Conservation (phyloP, 1,284 basidiomycete species). For the Chalciporus sp. region DNA sequence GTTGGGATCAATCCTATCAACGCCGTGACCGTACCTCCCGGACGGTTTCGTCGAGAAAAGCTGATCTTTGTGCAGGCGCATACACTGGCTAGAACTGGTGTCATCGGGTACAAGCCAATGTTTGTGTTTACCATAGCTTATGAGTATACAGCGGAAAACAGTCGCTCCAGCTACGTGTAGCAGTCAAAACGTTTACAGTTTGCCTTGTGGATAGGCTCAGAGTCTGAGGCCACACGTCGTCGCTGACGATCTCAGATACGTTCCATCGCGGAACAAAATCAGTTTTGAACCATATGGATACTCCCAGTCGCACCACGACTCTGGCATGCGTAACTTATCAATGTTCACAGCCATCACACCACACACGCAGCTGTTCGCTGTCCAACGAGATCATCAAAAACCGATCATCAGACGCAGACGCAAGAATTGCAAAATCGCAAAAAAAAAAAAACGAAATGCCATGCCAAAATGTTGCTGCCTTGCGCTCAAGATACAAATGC, state of each 20-base stretch:
- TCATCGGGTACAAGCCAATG: no score
- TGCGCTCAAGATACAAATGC: conserved; percentile 12
- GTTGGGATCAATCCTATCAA: background rate
- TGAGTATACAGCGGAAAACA: no score
- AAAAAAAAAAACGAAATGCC: background rate
- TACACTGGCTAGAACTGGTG: no score
- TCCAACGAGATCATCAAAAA: background rate
- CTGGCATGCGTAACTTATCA: background rate
- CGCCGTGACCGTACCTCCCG: no score
- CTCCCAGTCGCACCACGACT: background rate
- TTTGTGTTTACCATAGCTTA: no score
- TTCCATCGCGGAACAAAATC: background rate
- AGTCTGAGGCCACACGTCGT: background rate
- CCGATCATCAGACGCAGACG: background rate
- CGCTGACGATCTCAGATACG: background rate
- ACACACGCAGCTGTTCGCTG: background rate
- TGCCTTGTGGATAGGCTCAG: background rate
- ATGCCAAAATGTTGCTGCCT: conserved; percentile 7
- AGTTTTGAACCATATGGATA: background rate
- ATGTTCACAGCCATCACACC: background rate
- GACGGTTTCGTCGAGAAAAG: no score
- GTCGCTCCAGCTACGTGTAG: no score
- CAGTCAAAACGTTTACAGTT: background rate
- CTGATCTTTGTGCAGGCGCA: no score
- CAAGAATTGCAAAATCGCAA: background rate